Evolutionary conservation across 306 rosid species (phyloP), one percentile per base, ranked within the genome.

Genomic region (Gastrolobium villosum): DNA sequence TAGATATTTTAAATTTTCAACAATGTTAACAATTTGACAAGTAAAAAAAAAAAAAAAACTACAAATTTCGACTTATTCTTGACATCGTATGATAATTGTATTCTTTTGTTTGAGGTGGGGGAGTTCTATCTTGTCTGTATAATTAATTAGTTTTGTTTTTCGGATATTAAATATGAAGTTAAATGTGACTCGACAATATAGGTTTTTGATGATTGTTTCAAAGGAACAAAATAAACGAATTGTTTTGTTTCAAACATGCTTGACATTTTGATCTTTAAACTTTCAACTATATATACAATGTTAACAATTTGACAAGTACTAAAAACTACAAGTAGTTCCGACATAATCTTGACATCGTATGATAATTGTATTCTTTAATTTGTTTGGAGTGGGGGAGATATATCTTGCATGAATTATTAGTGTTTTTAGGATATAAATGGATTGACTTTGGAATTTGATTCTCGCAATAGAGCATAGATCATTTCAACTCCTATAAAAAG

Each of bases 211-310:
- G 3, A 45, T 60, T 45, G 46, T 60, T 14, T 74, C 13, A 61
- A 60, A 60, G 37, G n/a, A 75, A 61, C 30, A 26, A 74, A 74
- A 74, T 74, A 61, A 6, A 74, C 44, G 2, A 54, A 39, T 32
- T 39, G 72, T 34, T 64, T n/a, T 53, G 11, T 54, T 67, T 56
- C 82, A 44, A 67, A 78, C 55, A 10, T 10, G 46, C 4, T 68
- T 68, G 62, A 68, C 76, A 67, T 56, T 14, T 35, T 43, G 4
- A 43, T 57, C 26, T 20, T 20, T 7, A 41, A 41, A 3, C 8
- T 52, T 5, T 10, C 0, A 3, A 26, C 28, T 65, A 14, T 28
- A 44, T 65, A 14, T 28, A 44, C 6, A 2, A 5, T 52, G 4
- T 44, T 44, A 44, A 11, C 26, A 3, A 44, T 30, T 15, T 2